Conservation (phyloP, 2,329 filamentous ascomycete species). For the Talaromyces sp. region DNA sequence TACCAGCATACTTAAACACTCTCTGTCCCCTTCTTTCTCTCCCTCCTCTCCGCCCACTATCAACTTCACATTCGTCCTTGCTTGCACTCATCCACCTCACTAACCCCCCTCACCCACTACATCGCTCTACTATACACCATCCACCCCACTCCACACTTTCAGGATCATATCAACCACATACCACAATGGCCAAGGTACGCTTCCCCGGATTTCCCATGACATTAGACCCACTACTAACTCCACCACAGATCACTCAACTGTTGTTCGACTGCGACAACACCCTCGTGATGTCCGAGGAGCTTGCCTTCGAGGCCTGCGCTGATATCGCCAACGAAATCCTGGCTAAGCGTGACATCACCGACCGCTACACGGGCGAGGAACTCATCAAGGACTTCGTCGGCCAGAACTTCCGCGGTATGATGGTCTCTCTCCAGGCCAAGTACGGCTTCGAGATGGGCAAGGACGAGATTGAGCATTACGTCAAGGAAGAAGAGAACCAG, state of each 20-base stretch:
- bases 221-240: slow-evolving; percentile 21
- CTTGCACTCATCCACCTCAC: neutral
- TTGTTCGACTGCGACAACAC: slow-evolving; percentile 82
- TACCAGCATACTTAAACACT: slow-evolving; percentile 16
- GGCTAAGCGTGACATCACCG: slow-evolving; percentile 58
- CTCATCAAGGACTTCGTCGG: slow-evolving; percentile 86
- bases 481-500: slow-evolving; percentile 72
- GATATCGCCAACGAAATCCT: slow-evolving; percentile 85
- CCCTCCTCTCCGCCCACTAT: neutral
- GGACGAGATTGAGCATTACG: slow-evolving; percentile 69
- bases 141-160: neutral
- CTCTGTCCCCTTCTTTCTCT: neutral
- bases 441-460: slow-evolving; percentile 66
- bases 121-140: neutral
- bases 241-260: slow-evolving; percentile 61
- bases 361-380: slow-evolving; percentile 71
- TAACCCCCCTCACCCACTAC: neutral
- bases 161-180: neutral
- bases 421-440: slow-evolving; percentile 69
- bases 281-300: slow-evolving; percentile 82
- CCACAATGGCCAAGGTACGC: slow-evolving; percentile 33
- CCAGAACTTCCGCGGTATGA: slow-evolving; percentile 93
- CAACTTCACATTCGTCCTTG: neutral
- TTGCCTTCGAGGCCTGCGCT: slow-evolving; percentile 88
- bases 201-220: neutral